phyloP scores from a whole-genome alignment of 1,139 yeast genomes.

The Suhomyces panamericanus region DNA sequence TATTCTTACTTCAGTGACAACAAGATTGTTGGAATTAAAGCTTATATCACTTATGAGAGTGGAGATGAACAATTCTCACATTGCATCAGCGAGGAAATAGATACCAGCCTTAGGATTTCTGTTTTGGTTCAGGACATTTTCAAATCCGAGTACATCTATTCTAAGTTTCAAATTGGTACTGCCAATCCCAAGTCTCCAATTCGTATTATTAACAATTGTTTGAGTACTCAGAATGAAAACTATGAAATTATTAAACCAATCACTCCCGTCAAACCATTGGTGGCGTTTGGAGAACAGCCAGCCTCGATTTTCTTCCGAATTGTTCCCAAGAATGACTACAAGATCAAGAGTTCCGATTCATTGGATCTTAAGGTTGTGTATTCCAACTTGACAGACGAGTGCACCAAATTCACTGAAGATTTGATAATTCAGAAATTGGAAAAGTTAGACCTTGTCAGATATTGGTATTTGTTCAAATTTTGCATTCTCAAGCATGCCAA shows the following conservation, averaged over 20 bases:
- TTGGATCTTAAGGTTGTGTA: slow-evolving; percentile 48
- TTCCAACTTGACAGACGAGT: slow-evolving; percentile 48
- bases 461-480: slow-evolving; percentile 30
- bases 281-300: slow-evolving; percentile 72
- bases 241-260: slow-evolving; percentile 35
- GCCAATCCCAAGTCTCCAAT: slow-evolving; percentile 55
- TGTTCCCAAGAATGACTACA: slow-evolving; percentile 22
- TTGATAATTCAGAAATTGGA: slow-evolving; percentile 11
- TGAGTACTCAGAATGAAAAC: slow-evolving; percentile 37
- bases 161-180: slow-evolving; percentile 69
- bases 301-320: slow-evolving; percentile 61
- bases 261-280: slow-evolving; percentile 25
- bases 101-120: slow-evolving; percentile 56
- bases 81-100: slow-evolving; percentile 34
- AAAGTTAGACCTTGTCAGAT: slow-evolving; percentile 15
- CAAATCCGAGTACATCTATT: slow-evolving; percentile 53
- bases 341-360: slow-evolving; percentile 31
- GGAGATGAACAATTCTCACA: slow-evolving; percentile 25
- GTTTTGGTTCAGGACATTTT: slow-evolving; percentile 80
- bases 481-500: slow-evolving; percentile 25
- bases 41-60: slow-evolving; percentile 32
- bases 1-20: slow-evolving; percentile 28
- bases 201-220: slow-evolving; percentile 46
- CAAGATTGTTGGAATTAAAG: slow-evolving; percentile 29
- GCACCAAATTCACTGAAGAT: slow-evolving; percentile 20